Percentiles rank a stretch among this genome's conserved stretches.
phyloP scores from a whole-genome alignment of 192 early-diverging fungal genomes.

The Coemansia sp. region DNA sequence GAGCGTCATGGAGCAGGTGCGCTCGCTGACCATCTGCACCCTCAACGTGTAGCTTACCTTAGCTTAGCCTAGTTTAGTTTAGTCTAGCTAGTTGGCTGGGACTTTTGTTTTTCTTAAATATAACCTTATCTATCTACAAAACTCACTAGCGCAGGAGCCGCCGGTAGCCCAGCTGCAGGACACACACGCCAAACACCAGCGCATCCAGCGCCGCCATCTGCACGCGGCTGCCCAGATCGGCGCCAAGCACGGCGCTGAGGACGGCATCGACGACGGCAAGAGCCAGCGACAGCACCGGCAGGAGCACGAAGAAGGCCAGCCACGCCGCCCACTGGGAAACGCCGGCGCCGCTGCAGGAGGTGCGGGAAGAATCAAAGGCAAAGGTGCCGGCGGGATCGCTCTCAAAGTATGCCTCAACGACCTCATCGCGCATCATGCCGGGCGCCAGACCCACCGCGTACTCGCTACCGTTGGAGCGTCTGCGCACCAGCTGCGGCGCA shows the following conservation, averaged over 20 bases:
- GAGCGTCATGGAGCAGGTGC: constrained; percentile 83
- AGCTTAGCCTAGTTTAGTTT: no score
- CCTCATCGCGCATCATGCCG: constrained; percentile 34
- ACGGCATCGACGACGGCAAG: constrained; percentile 1
- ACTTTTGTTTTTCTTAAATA: no score
- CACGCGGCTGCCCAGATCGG: constrained; percentile 14
- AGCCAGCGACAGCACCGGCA: constrained; percentile 13
- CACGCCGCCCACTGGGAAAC: constrained; percentile 19
- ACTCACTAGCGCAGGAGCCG: neutral
- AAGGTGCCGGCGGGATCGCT: constrained; percentile 32
- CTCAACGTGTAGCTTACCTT: constrained; percentile 44
- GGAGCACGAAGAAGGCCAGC: constrained; percentile 17
- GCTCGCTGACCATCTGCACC: constrained; percentile 89
- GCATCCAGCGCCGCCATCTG: constrained; percentile 22
- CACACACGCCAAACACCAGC: constrained; percentile 19
- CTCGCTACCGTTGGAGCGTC: neutral
- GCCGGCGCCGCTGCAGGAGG: neutral
- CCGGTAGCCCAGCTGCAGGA: constrained; percentile 8
- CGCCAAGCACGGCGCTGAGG: constrained; percentile 17
- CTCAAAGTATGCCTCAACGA: constrained; percentile 44
- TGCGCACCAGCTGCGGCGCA: constrained; percentile 21
- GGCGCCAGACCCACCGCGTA: constrained; percentile 41
- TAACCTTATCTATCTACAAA: neutral
- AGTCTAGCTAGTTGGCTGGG: no score
- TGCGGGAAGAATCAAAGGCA: neutral